Conservation (phyloP, 2,329 filamentous ascomycete genomes). For the Fusarium lyarnte region DNA sequence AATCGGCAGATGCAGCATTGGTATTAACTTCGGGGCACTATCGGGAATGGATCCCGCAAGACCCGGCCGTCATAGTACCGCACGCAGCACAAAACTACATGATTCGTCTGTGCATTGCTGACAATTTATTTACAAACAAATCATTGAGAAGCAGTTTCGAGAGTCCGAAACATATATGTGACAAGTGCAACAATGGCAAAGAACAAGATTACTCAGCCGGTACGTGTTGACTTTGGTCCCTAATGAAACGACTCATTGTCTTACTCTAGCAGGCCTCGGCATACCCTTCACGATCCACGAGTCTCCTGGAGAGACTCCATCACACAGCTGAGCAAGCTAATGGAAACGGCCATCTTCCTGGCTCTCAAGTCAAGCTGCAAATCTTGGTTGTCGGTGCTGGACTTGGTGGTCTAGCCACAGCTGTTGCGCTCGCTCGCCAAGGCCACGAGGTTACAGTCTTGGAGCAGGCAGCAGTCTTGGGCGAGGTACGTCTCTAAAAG, state of each 20-base stretch:
- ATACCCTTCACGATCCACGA: background rate
- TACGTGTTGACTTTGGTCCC: background rate
- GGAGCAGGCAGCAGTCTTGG: background rate
- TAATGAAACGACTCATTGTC: background rate
- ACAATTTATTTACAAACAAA: background rate
- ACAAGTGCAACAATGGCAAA: background rate
- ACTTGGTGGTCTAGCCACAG: background rate
- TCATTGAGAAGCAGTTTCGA: background rate
- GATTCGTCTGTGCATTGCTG: background rate
- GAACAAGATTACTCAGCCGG: background rate
- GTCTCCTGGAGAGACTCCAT: background rate
- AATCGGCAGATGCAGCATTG: background rate
- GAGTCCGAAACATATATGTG: background rate
- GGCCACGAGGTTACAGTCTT: background rate
- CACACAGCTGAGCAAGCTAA: background rate
- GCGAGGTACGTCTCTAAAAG: background rate
- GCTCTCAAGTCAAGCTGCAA: background rate
- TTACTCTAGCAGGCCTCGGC: background rate
- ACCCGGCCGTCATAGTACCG: fast-evolving
- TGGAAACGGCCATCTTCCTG: background rate
- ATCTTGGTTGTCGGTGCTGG: background rate
- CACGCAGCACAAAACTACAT: background rate
- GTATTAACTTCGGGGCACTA: background rate
- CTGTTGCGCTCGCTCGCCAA: background rate
- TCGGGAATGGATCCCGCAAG: background rate